phyloP scores from a whole-genome alignment of 257 asterid species.

The Anisodus acutangulus region DNA sequence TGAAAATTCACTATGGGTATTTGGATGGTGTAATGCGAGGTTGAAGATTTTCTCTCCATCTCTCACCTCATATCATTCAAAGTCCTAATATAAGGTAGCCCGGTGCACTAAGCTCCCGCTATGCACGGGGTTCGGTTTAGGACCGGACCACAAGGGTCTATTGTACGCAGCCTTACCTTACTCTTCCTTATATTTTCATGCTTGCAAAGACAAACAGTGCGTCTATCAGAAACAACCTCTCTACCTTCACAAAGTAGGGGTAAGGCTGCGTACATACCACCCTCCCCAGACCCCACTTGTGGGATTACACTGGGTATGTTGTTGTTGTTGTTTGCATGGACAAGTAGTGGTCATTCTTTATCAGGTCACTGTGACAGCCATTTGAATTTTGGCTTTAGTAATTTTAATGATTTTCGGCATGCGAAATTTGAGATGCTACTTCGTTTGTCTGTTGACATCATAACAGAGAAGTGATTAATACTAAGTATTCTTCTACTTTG shows the following conservation, averaged over 20 bases:
- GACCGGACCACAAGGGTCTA: too few species aligned
- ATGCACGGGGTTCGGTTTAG: too few species aligned
- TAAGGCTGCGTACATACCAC: too few species aligned
- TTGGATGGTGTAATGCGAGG: conserved; percentile 18
- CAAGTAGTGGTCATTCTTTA: conserved; percentile 10
- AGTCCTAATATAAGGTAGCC: neutral
- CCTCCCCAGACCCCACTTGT: too few species aligned
- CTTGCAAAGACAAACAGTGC: neutral
- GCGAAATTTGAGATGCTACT: neutral
- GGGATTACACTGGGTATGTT: too few species aligned
- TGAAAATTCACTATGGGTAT: neutral
- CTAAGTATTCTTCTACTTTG: neutral
- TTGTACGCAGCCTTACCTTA: neutral
- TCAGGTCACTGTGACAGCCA: neutral
- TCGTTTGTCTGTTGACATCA: conserved; percentile 12
- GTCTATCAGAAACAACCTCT: too few species aligned
- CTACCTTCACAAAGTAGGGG: too few species aligned
- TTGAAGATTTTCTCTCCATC: neutral
- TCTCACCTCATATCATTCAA: neutral
- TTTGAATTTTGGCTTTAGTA: neutral
- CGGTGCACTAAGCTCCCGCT: too few species aligned
- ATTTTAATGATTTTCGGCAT: conserved; percentile 2
- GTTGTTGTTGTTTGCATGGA: neutral
- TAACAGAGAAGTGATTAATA: neutral
- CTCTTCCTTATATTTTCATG: neutral